Evolutionary conservation across 108 stramenopile species (phyloP), one percentile per base, ranked within the genome.

Genomic region (Craspedostauros australis): DNA sequence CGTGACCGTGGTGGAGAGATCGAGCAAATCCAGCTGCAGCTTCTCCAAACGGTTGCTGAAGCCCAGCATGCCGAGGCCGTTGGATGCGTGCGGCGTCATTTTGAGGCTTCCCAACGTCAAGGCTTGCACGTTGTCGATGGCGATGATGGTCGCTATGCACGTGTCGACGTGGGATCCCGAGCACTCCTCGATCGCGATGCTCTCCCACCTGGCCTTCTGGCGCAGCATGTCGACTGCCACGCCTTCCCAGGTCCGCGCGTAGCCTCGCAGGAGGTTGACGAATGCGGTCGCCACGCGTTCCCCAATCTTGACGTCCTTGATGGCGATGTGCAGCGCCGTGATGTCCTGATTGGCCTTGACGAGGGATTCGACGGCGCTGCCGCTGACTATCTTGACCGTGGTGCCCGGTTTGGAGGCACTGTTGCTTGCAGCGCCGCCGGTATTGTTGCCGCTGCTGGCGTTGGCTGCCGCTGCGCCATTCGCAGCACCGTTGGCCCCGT

Each of bases 191-290:
- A 68, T 18, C 4, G 49, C 47, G 24, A 68, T 68, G 11, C 34
- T 50, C n/a, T 68, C 52, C 66, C 66, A 68, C 29, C 66, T 52
- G 14, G 52, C 57, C 50, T 68, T 68, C 49, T 68, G 66, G 31
- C 66, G 66, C 30, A 68, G 33, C 11, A 68, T 59, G 54, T 68
- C 66, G 0, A 68, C 66, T 14, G 66, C 66, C 23, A 68, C 49
- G 4, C 42, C 49, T 36, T 68, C 66, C 66, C 66, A 68, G 3
- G 66, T 47, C 3, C 50, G 48, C 47, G 47, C 54, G 30, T 68
- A 57, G 4, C 66, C 66, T 22, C 66, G 57, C 3, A 68, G 28
- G 38, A 68, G 26, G 30, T 38, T 53, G 28, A 68, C 23, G 28
- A 59, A 54, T 8, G 26, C 36, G 0, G n/a, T n/a, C 4, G 56